phyloP scores from a whole-genome alignment of 495 filamentous ascomycete genomes.

The Astrothelium macrocarpum region DNA sequence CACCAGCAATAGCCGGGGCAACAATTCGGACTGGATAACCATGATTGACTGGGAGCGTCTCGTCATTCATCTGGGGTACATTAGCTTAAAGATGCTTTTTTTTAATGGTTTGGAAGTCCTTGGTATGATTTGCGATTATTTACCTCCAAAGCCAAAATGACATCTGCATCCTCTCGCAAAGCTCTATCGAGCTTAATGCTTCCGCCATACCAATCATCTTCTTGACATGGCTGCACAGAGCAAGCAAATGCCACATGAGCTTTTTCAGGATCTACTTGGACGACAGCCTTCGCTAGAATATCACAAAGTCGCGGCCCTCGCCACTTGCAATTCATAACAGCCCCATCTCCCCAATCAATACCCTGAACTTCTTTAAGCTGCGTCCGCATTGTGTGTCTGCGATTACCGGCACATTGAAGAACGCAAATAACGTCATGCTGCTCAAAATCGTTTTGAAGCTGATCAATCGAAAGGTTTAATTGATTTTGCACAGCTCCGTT shows the following conservation, averaged over 20 bases:
- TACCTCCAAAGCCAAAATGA: slow-evolving; percentile 48
- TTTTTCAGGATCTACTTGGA: slow-evolving; percentile 12
- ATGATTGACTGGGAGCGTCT: slow-evolving; percentile 25
- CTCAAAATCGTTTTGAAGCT: slow-evolving; percentile 37
- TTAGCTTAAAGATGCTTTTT: not conserved
- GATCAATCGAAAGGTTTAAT: slow-evolving; percentile 28
- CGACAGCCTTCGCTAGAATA: slow-evolving; percentile 38
- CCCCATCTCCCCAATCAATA: slow-evolving; percentile 55
- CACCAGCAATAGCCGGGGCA: slow-evolving; percentile 32
- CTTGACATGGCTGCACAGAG: slow-evolving; percentile 40
- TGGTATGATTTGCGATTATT: not conserved
- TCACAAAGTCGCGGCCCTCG: slow-evolving; percentile 47
- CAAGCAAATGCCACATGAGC: slow-evolving; percentile 48
- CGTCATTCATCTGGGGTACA: slow-evolving; percentile 29
- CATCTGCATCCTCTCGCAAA: slow-evolving; percentile 38
- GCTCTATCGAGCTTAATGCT: slow-evolving; percentile 42
- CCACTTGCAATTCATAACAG: slow-evolving; percentile 55
- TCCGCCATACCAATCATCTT: slow-evolving; percentile 48
- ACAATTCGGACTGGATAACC: slow-evolving; percentile 32
- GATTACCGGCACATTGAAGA: slow-evolving; percentile 55
- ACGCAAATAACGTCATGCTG: slow-evolving; percentile 48
- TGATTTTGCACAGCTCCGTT: slow-evolving; percentile 32
- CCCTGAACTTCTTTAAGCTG: slow-evolving; percentile 50
- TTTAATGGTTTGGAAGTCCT: not conserved
- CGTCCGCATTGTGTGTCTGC: slow-evolving; percentile 56